A percentile compares a stretch with the other conserved stretches of the same genome.
These are phyloP conservation scores for Candida boidinii DNA, from an alignment of 805 yeast species.

Conservation along the genomic window DNA sequence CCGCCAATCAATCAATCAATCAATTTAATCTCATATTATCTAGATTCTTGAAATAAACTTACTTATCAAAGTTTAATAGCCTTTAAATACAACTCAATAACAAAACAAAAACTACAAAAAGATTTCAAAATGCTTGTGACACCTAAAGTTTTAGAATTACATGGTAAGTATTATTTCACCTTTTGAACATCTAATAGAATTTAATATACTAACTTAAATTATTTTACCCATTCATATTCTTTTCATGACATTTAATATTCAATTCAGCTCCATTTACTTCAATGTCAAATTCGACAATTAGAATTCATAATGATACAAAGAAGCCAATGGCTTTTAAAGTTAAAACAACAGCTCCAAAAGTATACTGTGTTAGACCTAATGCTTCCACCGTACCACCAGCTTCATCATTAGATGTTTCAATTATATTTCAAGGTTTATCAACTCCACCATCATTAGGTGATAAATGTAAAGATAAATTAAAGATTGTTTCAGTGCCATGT, in stretches of 20 bases:
- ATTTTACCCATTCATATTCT: neutral
- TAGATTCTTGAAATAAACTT: too few relatives aligned
- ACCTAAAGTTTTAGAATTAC: slow-evolving; percentile 68
- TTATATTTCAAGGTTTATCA: slow-evolving; percentile 77
- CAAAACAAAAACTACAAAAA: too few relatives aligned
- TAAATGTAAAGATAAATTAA: slow-evolving; percentile 87
- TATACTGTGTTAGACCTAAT: slow-evolving; percentile 93
- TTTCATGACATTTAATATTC: slow-evolving; percentile 1
- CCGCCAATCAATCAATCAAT: too few relatives aligned
- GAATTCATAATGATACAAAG: slow-evolving; percentile 50
- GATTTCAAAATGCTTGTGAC: slow-evolving; percentile 52
- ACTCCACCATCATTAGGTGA: slow-evolving; percentile 66
- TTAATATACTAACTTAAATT: neutral
- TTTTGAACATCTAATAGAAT: slow-evolving; percentile 1
- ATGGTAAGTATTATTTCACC: slow-evolving; percentile 46
- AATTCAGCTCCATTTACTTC: slow-evolving; percentile 63
- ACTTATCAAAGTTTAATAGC: too few relatives aligned
- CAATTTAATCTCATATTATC: too few relatives aligned
- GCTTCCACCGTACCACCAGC: slow-evolving; percentile 78
- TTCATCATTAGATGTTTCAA: slow-evolving; percentile 59
- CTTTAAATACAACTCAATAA: too few relatives aligned
- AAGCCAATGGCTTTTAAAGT: slow-evolving; percentile 81
- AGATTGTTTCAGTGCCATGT: slow-evolving; percentile 79
- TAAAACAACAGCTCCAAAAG: slow-evolving; percentile 95
- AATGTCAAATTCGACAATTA: slow-evolving; percentile 56